Evolutionary conservation across 179 eudicot species (phyloP).

Genomic region (Silene vulgaris): DNA sequence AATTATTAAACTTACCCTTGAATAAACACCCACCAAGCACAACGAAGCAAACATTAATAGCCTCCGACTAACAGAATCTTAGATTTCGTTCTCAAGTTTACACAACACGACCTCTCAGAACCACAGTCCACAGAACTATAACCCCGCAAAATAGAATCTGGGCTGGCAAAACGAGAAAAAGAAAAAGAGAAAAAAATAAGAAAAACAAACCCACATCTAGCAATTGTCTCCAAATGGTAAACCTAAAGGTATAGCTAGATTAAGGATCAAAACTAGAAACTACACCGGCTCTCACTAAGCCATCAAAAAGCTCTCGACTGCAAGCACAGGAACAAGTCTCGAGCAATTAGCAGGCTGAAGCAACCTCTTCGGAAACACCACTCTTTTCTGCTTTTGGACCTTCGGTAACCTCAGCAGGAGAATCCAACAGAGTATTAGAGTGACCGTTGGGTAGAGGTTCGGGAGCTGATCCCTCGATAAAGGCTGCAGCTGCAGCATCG

Average conservation of each 20-base stretch:
- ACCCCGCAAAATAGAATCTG: not conserved
- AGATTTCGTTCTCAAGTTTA: not conserved
- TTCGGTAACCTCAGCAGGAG: slow-evolving; percentile 26
- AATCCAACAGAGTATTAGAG: slow-evolving; percentile 14
- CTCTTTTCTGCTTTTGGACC: slow-evolving; percentile 28
- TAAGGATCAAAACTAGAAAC: slow-evolving; percentile 15
- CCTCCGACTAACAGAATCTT: not conserved
- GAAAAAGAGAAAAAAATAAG: not conserved
- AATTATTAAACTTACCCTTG: too few relatives aligned
- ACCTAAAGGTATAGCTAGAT: slow-evolving; percentile 7
- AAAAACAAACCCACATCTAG: not conserved
- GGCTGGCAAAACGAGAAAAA: not conserved
- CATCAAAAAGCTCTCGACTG: not conserved
- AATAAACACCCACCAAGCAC: too few relatives aligned
- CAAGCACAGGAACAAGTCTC: slow-evolving; percentile 1
- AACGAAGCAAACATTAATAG: not conserved
- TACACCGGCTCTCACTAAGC: slow-evolving; percentile 1
- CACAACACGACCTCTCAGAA: not conserved
- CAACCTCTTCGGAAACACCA: slow-evolving; percentile 23
- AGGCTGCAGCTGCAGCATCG: slow-evolving; percentile 19
- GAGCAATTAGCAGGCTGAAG: slow-evolving; percentile 20
- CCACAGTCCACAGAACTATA: not conserved
- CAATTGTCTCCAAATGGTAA: not conserved
- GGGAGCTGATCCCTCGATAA: slow-evolving; percentile 23
- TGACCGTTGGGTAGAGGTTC: slow-evolving; percentile 16